Base-by-base conservation (phyloP, 208 protist genomes). In the Leishmania tropica region DNA sequence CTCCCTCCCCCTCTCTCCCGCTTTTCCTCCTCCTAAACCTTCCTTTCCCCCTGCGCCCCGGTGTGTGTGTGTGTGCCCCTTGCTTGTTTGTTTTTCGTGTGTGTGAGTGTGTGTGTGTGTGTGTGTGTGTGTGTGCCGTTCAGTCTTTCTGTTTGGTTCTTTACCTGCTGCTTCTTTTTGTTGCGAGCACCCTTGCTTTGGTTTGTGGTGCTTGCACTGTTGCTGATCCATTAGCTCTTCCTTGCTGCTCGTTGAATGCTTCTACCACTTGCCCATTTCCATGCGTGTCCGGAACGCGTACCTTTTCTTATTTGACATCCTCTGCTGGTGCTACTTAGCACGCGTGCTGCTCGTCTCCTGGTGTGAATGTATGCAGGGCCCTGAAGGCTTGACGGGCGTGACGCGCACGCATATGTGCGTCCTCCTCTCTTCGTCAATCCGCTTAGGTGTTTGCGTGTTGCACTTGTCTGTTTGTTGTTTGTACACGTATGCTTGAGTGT, bases 401-500 rank as follows among this genome's bases (percentile, higher is more conserved):
- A 53, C 70, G 70, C 70, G 24, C 70, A 45, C 70, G 70, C 70
- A 48, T 72, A n/a, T 19, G 42, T 74, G 40, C 45, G 28, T 37
- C 45, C 70, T 35, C 31, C 62, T 37, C 70, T n/a, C 40, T 7
- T 54, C 28, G 21, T 28, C 40, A 51, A 54, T 53, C 15, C 70
- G 1, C 45, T 74, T 37, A 31, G 37, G 45, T 74, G 70, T 37
- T 24, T 45, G 28, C 70, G 42, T 37, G 35, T 74, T 51, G 70
- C 13, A 35, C 45, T 21, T 62, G 2, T 62, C 0, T 48, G 6
- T 42, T 72, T 72, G 42, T 48, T 48, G 6, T 28, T 47, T 19
- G 65, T 72, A 51, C 70, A 47, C 47, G 10, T 74, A 53, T 74
- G 70, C 70, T 74, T 74, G 37, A 53, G 45, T 54, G 45, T 19